These are phyloP conservation scores for Balansia obtecta DNA, from an alignment of 2,329 filamentous ascomycete species.

Conservation along the genomic window DNA sequence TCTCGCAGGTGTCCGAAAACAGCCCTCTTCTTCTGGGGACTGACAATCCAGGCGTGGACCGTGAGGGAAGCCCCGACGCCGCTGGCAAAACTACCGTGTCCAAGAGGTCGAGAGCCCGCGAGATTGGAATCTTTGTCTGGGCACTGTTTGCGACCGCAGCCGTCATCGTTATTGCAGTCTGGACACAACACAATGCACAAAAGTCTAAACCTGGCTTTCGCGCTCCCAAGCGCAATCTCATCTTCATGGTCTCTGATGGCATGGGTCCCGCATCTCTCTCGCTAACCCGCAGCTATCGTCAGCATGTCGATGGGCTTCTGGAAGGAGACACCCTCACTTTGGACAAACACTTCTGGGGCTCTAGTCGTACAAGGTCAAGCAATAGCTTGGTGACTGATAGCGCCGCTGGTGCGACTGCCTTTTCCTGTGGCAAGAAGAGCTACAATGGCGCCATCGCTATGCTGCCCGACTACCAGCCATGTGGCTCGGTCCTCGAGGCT, in stretches of 20 bases:
- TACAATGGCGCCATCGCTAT: conserved; percentile 96
- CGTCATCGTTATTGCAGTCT: conserved; percentile 30
- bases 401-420: conserved; percentile 93
- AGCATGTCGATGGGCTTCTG: conserved; percentile 62
- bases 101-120: conserved; percentile 23
- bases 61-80: conserved; percentile 69
- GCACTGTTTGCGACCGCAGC: conserved; percentile 3
- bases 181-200: conserved; percentile 57
- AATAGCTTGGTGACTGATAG: conserved; percentile 86
- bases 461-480: conserved; percentile 71
- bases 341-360: conserved; percentile 82
- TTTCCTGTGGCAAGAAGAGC: conserved; percentile 83
- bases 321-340: conserved; percentile 64
- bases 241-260: conserved; percentile 98
- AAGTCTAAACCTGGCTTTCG: conserved; percentile 25
- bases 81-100: conserved; percentile 72
- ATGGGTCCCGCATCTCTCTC: conserved; percentile 92
- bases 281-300: conserved; percentile 75
- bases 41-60: conserved; percentile 7
- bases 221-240: conserved; percentile 72
- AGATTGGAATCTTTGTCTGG: conserved; percentile 6
- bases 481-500: conserved; percentile 85
- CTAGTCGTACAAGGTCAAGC: conserved; percentile 73
- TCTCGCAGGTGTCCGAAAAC: conserved; percentile 3
- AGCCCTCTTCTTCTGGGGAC: conserved; percentile 5